A percentile compares a stretch with the other conserved stretches of the same genome.
These are phyloP conservation scores for Podospora fimiseda DNA, from an alignment of 495 filamentous ascomycete genomes.

Conservation along the genomic window DNA sequence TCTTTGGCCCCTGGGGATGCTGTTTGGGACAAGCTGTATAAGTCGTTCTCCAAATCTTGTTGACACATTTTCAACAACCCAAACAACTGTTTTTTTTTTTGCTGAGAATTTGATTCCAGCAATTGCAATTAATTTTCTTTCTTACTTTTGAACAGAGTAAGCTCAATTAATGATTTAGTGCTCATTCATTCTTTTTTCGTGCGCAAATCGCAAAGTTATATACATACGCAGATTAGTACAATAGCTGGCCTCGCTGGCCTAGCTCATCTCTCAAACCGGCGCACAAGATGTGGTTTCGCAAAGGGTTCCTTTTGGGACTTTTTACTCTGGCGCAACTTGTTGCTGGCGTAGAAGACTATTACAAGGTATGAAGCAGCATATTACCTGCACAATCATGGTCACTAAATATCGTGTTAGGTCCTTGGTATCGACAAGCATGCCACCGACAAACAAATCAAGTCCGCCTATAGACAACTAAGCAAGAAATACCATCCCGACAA, in stretches of 20 bases:
- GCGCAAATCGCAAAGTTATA: not conserved
- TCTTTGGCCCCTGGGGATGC: not conserved
- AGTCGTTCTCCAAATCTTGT: no score
- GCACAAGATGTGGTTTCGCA: slow-evolving; percentile 35
- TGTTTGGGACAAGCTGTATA: no score
- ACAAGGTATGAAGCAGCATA: no score
- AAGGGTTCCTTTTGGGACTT: slow-evolving; percentile 38
- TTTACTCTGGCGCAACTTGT: slow-evolving; percentile 40
- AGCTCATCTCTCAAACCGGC: not conserved
- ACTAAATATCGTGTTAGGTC: no score
- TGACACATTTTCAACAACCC: not conserved
- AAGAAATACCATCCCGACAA: slow-evolving; percentile 98
- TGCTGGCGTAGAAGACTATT: slow-evolving; percentile 68
- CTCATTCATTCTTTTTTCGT: slow-evolving; percentile 1
- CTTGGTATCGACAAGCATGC: slow-evolving; percentile 77
- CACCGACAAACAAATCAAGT: slow-evolving; percentile 86
- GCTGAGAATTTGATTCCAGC: no score
- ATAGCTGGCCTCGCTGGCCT: slow-evolving; percentile 12
- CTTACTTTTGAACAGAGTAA: no score
- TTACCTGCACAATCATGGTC: no score
- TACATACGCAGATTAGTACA: no score
- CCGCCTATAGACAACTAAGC: slow-evolving; percentile 86
- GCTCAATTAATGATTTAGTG: no score
- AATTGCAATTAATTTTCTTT: no score
- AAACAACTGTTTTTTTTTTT: not conserved